phyloP scores from a whole-genome alignment of 768 basidiomycete species.

The Baorangia bicolor region DNA sequence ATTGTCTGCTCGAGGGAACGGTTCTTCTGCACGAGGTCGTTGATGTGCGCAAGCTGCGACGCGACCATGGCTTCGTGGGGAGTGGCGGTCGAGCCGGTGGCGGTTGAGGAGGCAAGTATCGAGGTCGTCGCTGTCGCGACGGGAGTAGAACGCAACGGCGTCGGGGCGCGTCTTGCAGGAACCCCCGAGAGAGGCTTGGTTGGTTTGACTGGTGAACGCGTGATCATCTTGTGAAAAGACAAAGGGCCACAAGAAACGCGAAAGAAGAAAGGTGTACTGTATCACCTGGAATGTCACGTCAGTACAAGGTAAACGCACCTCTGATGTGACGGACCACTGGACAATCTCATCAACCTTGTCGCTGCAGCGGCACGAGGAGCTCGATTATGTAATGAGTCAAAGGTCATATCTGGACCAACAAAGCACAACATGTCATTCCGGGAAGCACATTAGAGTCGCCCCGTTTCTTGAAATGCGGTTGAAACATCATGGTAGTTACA shows the following conservation, averaged over 20 bases:
- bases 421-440: no score
- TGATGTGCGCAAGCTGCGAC: conserved; percentile 65
- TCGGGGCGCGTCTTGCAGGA: conserved; percentile 19
- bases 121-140: conserved; percentile 23
- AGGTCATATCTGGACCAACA: background rate
- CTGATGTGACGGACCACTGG: conserved; percentile 2
- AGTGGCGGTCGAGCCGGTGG: conserved; percentile 30
- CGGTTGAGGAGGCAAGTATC: conserved; percentile 27
- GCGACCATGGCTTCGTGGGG: conserved; percentile 51
- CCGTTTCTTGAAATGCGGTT: background rate
- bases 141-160: conserved; percentile 21
- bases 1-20: conserved; percentile 61
- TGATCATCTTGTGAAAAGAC: conserved; percentile 22
- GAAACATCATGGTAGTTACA: background rate
- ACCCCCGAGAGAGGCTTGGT: conserved; percentile 6
- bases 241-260: background rate
- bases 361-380: background rate
- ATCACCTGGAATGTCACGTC: conserved; percentile 3
- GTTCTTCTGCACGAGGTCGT: conserved; percentile 69
- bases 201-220: conserved; percentile 30
- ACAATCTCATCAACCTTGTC: conserved; percentile 10
- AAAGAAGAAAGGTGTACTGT: background rate
- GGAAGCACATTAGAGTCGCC: background rate
- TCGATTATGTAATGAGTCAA: conserved; percentile 23
- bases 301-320: conserved; percentile 4